Evolutionary conservation across 2,329 filamentous ascomycete species (phyloP).

Genomic region (Aspergillus vadensis): DNA sequence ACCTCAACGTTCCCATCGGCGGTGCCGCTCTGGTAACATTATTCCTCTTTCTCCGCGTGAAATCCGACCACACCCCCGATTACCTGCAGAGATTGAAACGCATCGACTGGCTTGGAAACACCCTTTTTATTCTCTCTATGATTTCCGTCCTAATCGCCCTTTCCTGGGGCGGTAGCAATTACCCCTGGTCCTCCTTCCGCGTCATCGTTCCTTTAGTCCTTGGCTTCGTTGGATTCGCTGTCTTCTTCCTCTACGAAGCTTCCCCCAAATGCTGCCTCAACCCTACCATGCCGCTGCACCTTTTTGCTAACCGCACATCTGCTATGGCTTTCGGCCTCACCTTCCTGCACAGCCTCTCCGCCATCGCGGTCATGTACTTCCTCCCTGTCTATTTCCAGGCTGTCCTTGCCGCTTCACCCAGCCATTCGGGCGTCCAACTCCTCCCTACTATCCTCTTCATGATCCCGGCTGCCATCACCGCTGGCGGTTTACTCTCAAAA

Average conservation of each 20-base stretch:
- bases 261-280: constrained; percentile 19
- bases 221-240: constrained; percentile 23
- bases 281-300: constrained; percentile 44
- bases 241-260: constrained; percentile 23
- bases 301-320: constrained; percentile 49
- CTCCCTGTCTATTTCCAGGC: constrained; percentile 51
- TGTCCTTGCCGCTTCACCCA: constrained; percentile 38
- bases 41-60: constrained; percentile 26
- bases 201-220: constrained; percentile 31
- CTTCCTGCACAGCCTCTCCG: constrained; percentile 17
- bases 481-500: constrained; percentile 34
- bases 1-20: constrained; percentile 31
- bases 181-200: constrained; percentile 32
- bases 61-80: background rate
- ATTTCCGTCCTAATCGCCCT: constrained; percentile 32
- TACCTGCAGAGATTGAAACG: constrained; percentile 10
- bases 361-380: constrained; percentile 30
- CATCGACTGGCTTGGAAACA: constrained; percentile 33
- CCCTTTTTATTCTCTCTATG: constrained; percentile 30
- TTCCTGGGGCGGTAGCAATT: constrained; percentile 30
- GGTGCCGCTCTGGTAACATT: constrained; percentile 27
- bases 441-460: constrained; percentile 29
- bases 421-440: constrained; percentile 32
- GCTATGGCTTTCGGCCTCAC: background rate
- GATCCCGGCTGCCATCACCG: constrained; percentile 30